These are phyloP conservation scores for Aspergillus wentii DNA, from an alignment of 495 filamentous ascomycete species.

Conservation along the genomic window DNA sequence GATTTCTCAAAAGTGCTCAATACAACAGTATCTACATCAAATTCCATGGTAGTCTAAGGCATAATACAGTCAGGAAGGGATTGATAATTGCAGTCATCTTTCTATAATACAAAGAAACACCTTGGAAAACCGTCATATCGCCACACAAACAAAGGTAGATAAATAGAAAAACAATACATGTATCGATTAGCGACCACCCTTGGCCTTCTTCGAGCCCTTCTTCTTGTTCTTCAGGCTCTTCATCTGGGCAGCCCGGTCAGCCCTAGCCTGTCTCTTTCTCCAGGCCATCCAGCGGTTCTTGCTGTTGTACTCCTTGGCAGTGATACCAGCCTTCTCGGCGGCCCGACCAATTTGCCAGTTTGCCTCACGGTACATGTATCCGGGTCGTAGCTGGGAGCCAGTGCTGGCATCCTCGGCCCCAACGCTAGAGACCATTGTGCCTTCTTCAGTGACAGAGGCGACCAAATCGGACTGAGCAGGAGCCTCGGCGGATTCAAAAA, in stretches of 20 bases:
- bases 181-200: constrained; percentile 27
- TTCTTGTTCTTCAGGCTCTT: constrained; percentile 53
- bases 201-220: constrained; percentile 39
- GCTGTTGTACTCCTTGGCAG: constrained; percentile 46
- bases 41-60: too few relatives aligned
- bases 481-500: constrained; percentile 14
- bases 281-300: constrained; percentile 59
- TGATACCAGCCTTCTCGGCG: constrained; percentile 54
- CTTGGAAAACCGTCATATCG: constrained; percentile 27
- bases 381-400: constrained; percentile 51
- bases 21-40: too few relatives aligned
- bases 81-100: constrained; percentile 12
- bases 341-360: constrained; percentile 80
- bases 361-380: constrained; percentile 76
- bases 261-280: constrained; percentile 52
- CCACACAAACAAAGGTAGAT: constrained; percentile 22
- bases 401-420: constrained; percentile 28
- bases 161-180: constrained; percentile 8
- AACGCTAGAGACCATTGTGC: constrained; percentile 27
- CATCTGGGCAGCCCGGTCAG: constrained; percentile 50
- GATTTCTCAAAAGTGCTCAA: too few relatives aligned
- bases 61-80: too few relatives aligned
- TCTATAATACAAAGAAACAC: constrained; percentile 39
- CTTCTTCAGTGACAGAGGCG: constrained; percentile 22
- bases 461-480: constrained; percentile 32